A percentile compares a stretch with the other conserved stretches of the same genome.
phyloP scores from a whole-genome alignment of 306 rosid genomes.

The Citrullus mucosospermus region DNA sequence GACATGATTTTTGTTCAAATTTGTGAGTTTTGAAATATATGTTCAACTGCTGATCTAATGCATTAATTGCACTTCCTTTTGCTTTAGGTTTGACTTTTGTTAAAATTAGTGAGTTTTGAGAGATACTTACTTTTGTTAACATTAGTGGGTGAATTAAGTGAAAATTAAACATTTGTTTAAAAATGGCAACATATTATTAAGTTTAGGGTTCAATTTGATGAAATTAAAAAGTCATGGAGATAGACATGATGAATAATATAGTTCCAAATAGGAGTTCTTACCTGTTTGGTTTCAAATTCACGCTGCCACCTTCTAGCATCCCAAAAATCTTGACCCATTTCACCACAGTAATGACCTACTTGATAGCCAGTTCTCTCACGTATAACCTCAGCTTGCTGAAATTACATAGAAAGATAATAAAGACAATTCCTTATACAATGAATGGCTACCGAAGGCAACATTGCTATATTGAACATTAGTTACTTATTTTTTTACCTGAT shows the following conservation, averaged over 20 bases:
- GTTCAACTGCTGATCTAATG: neutral
- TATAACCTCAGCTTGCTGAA: constrained; percentile 98
- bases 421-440: neutral
- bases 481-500: constrained; percentile 46
- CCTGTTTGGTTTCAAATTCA: constrained; percentile 82
- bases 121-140: neutral
- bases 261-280: constrained; percentile 16
- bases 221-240: neutral
- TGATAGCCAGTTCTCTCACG: constrained; percentile 91
- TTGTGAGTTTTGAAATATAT: neutral
- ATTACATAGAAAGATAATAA: constrained; percentile 11
- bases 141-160: neutral
- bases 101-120: neutral
- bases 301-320: constrained; percentile 97
- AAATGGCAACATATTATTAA: neutral
- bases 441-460: neutral
- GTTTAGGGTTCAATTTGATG: neutral
- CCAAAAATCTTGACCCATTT: constrained; percentile 99
- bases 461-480: neutral
- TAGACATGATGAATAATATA: neutral
- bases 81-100: neutral
- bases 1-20: neutral
- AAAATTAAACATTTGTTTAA: neutral
- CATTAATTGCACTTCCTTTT: neutral
- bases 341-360: constrained; percentile 97